phyloP scores from a whole-genome alignment of 352 stramenopile species.

The Pythium apleroticum region DNA sequence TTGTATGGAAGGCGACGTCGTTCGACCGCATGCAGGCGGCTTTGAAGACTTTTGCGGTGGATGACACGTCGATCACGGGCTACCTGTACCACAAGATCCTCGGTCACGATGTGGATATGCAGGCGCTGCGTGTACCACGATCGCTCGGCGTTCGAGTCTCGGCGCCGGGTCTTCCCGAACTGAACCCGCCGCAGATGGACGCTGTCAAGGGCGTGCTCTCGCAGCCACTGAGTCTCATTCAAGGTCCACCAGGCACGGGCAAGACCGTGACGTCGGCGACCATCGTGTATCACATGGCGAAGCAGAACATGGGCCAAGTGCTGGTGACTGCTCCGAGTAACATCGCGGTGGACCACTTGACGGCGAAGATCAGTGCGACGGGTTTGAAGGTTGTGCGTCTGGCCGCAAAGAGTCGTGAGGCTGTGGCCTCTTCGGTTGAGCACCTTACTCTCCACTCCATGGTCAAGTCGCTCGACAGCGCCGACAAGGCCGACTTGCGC shows the following conservation, averaged over 20 bases:
- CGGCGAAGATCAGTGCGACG: constrained; percentile 91
- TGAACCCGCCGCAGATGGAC: constrained; percentile 98
- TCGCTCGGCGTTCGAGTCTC: constrained; percentile 75
- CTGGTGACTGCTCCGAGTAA: constrained; percentile 99
- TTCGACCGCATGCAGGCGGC: constrained; percentile 99
- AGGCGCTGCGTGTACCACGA: constrained; percentile 82
- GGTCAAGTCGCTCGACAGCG: constrained; percentile 88
- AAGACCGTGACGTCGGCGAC: constrained; percentile 98
- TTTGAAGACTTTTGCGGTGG: constrained; percentile 98
- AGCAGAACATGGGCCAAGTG: constrained; percentile 98
- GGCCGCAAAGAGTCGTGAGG: constrained; percentile 97
- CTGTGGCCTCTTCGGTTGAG: constrained; percentile 94
- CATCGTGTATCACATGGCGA: constrained; percentile 99
- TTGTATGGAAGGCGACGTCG: constrained; percentile 99
- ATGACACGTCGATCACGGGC: constrained; percentile 97
- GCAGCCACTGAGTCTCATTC: constrained; percentile 97
- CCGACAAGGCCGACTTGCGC: constrained; percentile 89
- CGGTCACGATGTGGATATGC: constrained; percentile 96
- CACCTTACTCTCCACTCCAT: constrained; percentile 98
- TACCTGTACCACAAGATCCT: constrained; percentile 99
- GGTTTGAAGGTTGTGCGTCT: constrained; percentile 98
- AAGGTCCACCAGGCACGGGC: constrained; percentile 96
- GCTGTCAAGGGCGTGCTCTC: constrained; percentile 96
- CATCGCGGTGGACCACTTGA: constrained; percentile 98
- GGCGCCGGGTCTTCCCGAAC: constrained; percentile 94